Percentiles rank a stretch among this genome's conserved stretches.
Evolutionary conservation across 2,329 filamentous ascomycete genomes (phyloP).

Genomic region (Juglanconis sp.): DNA sequence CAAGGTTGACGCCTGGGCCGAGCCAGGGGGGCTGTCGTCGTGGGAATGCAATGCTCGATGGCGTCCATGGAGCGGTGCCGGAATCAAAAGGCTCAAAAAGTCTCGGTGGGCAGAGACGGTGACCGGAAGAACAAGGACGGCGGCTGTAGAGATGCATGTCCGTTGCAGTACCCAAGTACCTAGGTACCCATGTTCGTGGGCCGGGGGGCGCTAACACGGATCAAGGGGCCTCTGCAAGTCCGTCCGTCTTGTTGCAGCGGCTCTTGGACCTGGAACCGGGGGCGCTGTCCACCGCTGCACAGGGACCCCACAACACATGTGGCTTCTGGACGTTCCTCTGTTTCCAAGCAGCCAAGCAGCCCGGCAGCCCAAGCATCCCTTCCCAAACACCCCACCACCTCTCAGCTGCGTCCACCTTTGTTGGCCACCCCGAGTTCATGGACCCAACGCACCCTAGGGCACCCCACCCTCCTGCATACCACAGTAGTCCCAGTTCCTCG

Average conservation of each 20-base stretch:
- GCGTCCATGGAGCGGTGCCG: neutral
- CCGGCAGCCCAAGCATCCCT: neutral
- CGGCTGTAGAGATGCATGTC: neutral
- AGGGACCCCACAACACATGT: constrained; percentile 2
- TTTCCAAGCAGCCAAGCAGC: constrained; percentile 5
- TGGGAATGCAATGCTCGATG: neutral
- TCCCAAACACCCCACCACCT: constrained; percentile 3
- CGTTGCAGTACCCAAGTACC: neutral
- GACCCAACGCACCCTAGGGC: neutral
- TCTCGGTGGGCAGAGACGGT: neutral
- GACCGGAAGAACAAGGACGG: neutral
- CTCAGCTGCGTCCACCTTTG: constrained; percentile 15
- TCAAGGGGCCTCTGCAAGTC: constrained; percentile 4
- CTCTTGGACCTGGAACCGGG: constrained; percentile 10
- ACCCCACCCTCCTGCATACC: constrained; percentile 12
- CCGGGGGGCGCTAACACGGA: constrained; percentile 7
- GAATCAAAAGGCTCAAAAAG: neutral
- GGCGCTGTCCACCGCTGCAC: neutral
- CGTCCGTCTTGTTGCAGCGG: constrained; percentile 6
- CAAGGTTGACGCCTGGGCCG: neutral
- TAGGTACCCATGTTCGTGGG: constrained; percentile 2
- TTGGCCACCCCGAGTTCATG: constrained; percentile 10
- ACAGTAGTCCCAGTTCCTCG: neutral
- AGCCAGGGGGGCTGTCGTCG: constrained; percentile 3
- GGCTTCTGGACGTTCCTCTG: constrained; percentile 6